Evolutionary conservation across 1,139 yeast genomes (phyloP), one percentile per base, ranked within the genome.

Genomic region (Wickerhamomyces sp.): DNA sequence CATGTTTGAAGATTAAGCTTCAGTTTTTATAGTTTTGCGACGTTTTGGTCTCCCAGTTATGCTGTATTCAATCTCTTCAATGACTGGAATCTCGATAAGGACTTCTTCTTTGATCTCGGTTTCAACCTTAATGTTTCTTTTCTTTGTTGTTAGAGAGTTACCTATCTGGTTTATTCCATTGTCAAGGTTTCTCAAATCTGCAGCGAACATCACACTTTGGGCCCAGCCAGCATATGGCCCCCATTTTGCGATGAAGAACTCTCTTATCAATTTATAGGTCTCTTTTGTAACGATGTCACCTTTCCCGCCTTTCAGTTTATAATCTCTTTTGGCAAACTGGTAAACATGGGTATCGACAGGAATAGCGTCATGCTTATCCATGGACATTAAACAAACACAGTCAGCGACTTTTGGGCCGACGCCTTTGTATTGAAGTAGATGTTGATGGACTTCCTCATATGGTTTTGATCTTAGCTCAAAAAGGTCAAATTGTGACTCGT

Each of bases 381-480:
- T 64, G 2, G 96, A 49, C 96, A 91, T 89, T 26, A 91, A 64
- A 46, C 95, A 82, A 45, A 82, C 85, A 57, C 99, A 91, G 51
- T 93, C 98, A 0, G 99, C 96, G 1, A 91, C 98, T 59, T 91
- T 91, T 1, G 98, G 97, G 0, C 99, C 99, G 0, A 93, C 96
- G 0, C 99, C 99, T 4, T 74, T 69, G 44, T 84, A 79, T 44
- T 74, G 70, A 42, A 83, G 62, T 30, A 93, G 61, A 40, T 73
- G 78, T 14, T 73, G 72, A 43, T 83, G 84, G 2, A 86, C 80
- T 8, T 70, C 72, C 33, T 70, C 70, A 46, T 80, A 78, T 4
- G 71, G 58, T 22, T 55, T 47, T 0, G 50, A 38, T 23, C 89
- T 60, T 32, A 80, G 58, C 4, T 45, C 47, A 26, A 54, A 28